These are phyloP conservation scores for Alternaria gaisen DNA, from an alignment of 2,329 filamentous ascomycete species.

Conservation along the genomic window DNA sequence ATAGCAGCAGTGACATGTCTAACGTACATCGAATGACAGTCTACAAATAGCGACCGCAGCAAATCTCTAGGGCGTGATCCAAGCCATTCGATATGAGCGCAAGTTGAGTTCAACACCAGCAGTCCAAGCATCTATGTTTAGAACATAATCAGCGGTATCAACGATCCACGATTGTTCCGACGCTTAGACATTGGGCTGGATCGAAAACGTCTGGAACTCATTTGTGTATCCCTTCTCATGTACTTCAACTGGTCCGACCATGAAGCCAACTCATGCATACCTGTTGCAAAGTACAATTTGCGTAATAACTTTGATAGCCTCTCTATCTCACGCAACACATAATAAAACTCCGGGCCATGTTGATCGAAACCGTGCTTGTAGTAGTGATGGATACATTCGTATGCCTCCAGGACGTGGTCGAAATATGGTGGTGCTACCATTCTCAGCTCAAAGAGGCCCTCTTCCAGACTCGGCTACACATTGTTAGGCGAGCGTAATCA, in stretches of 20 bases:
- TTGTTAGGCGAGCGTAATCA: not conserved
- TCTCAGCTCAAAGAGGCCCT: slow-evolving; percentile 8
- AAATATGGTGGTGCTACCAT: slow-evolving; percentile 1
- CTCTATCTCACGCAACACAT: slow-evolving; percentile 22
- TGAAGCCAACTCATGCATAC: slow-evolving; percentile 12
- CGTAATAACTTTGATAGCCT: slow-evolving; percentile 16
- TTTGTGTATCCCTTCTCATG: slow-evolving; percentile 16
- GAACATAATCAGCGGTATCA: slow-evolving; percentile 1
- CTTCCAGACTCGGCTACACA: slow-evolving; percentile 13
- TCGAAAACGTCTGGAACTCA: slow-evolving; percentile 9
- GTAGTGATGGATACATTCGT: slow-evolving; percentile 21
- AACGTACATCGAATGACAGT: not conserved
- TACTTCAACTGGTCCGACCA: slow-evolving; percentile 17
- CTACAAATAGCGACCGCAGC: not conserved
- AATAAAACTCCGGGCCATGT: slow-evolving; percentile 13
- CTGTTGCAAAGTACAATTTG: slow-evolving; percentile 8
- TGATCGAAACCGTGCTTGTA: slow-evolving; percentile 19
- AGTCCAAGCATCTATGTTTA: not conserved
- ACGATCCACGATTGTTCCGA: slow-evolving; percentile 3
- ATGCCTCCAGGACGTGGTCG: not conserved
- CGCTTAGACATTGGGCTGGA: slow-evolving; percentile 5
- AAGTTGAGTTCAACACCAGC: not conserved
- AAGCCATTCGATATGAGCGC: not conserved
- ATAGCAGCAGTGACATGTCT: not conserved
- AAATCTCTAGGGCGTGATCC: not conserved